Conservation (phyloP, 345 rosid genomes). For the Populus alba region DNA sequence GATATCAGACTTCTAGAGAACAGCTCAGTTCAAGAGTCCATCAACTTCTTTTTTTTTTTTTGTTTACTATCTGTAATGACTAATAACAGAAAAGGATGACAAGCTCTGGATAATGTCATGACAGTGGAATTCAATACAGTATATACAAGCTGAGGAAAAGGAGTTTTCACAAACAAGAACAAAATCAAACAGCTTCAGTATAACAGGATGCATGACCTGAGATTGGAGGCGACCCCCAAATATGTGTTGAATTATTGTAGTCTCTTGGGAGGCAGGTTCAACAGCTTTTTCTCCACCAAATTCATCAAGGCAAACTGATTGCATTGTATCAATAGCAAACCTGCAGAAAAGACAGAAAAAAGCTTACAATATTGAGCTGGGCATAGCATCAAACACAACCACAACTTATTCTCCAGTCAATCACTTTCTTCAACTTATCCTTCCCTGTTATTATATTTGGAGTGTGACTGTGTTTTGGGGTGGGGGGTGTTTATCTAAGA, state of each 20-base stretch:
- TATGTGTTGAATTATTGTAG: conserved; percentile 86
- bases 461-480: not conserved
- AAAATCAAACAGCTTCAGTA: conserved; percentile 2
- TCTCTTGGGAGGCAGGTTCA: conserved; percentile 64
- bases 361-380: not conserved
- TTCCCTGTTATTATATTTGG: not conserved
- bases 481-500: not conserved
- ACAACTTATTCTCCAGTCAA: not conserved
- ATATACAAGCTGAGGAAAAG: not conserved
- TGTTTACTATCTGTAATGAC: not conserved
- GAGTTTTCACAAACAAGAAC: conserved; percentile 2
- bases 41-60: not conserved
- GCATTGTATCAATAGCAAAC: conserved; percentile 93
- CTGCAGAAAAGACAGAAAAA: conserved; percentile 37
- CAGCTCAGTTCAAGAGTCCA: not conserved
- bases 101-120: not conserved
- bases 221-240: conserved; percentile 95
- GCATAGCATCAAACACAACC: not conserved
- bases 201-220: conserved; percentile 51
- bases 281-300: conserved; percentile 91
- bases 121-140: not conserved
- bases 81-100: not conserved
- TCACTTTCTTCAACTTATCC: not conserved
- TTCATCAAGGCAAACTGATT: conserved; percentile 89
- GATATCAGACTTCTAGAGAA: not conserved